phyloP scores from a whole-genome alignment of 139 green algal genomes.

The Auxenochlorella pyrenoidosa region DNA sequence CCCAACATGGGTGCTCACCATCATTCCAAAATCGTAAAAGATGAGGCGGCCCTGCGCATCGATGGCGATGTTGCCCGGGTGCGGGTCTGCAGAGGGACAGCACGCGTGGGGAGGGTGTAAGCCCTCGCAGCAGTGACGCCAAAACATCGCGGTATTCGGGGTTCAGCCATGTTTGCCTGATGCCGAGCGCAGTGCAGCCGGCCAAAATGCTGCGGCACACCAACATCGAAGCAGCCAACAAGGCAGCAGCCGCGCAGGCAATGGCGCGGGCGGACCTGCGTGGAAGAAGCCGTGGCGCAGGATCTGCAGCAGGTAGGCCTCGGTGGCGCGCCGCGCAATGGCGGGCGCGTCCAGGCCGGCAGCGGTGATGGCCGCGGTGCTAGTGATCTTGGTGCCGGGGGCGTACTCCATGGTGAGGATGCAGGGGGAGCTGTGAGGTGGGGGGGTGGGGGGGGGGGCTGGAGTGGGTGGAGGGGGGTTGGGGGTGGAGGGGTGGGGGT shows the following conservation, averaged over 20 bases:
- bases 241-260: too few relatives aligned
- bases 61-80: constrained; percentile 57
- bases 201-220: too few relatives aligned
- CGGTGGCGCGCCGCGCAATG: constrained; percentile 55
- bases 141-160: too few relatives aligned
- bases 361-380: constrained; percentile 51
- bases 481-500: too few relatives aligned
- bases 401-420: constrained; percentile 94
- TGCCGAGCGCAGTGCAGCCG: too few relatives aligned
- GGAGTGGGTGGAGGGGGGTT: too few relatives aligned
- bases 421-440: constrained; percentile 32
- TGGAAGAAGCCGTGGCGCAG: constrained; percentile 69
- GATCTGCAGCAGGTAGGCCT: constrained; percentile 69
- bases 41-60: constrained; percentile 1
- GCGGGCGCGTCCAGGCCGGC: constrained; percentile 54
- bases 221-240: not conserved
- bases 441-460: too few relatives aligned
- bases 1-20: not conserved
- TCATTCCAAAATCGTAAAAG: constrained; percentile 25
- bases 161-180: too few relatives aligned
- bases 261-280: not conserved
- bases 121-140: not conserved
- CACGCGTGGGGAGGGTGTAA: not conserved
- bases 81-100: constrained; percentile 33
- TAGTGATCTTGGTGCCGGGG: constrained; percentile 90